Evolutionary conservation across 768 basidiomycete species (phyloP), one percentile per base, ranked within the genome.

Genomic region (Naganishia vishniacii): DNA sequence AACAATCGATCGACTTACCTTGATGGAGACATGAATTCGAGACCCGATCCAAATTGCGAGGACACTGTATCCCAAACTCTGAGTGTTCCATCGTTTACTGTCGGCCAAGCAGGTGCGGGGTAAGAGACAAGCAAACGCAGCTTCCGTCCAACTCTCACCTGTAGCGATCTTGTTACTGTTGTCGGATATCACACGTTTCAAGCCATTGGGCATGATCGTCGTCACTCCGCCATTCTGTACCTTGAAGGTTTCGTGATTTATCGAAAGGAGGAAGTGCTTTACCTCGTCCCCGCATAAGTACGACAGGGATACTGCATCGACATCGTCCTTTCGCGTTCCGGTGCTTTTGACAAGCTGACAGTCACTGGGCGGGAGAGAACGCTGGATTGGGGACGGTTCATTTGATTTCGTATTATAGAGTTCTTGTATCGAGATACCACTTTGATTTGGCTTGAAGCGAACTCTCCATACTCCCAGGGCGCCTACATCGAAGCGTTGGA

Each of bases 1-100:
- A 20, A 13, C 34, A 6, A n/a, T 56, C 15, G 1, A 12, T 5
- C 34, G 2, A 16, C 53, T 56, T 26, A 56, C 53, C n/a, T 15
- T 20, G 20, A 37, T n/a, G 37, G 34, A 20, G 37, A 56, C n/a
- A 41, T 25, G 15, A 40, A 56, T 26, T 56, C 53, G 32, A 56
- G 25, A 3, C 53, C 53, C 12, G 53, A 56, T 25, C 53, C 53
- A 23, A 56, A 56, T 23, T 12, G 3, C 2, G 53, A 15, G 9
- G 53, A 56, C 23, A 25, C 34, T 2, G 13, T 37, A 56, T 56
- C 53, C 53, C 53, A 56, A 2, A 56, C 20, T 20, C 53, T 37
- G 7, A 56, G 23, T 25, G 32, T 18, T 13, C 34, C 37, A 34
- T 25, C 20, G 23, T 56, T 56, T 40, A 56, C 53, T 56, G 13